Evolutionary conservation across 225 moss, liverwort and hornwort genomes (phyloP), one percentile per base, ranked within the genome.

Genomic region (Takakia lepidozioides): DNA sequence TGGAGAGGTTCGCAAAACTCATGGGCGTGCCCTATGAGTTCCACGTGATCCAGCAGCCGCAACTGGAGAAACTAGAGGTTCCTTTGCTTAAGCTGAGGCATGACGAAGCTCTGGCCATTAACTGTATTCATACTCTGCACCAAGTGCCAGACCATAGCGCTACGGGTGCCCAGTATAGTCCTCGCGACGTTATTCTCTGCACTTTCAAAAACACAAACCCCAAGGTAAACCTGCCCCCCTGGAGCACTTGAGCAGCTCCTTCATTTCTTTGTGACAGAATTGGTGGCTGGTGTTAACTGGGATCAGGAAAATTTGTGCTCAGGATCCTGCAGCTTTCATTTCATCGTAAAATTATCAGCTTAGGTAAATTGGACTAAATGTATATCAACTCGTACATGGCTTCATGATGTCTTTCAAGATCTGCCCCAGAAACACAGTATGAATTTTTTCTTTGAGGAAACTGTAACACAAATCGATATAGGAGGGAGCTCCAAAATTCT

Each of bases 21-120:
- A 89, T 89, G 89, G 67, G 76, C 10, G 89, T 89, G 23, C 80
- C 85, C 13, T 89, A 85, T 55, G 76, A 89, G 59, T 82, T 60
- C 47, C 48, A 36, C 7, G 72, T 85, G 27, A 59, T 51, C 2
- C 89, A 89, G 49, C 76, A 74, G 52, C 80, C 89, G 5, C 63
- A 61, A 8, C 59, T 89, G 29, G 80, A 71, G 21, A 67, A 69
- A 36, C 55, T 89, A 26, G 67, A 89, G 27, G 54, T 74, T 16
- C 55, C 67, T 0, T 35, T 46, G 10, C 56, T 88, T 5, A 55
- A 82, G 14, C 64, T 85, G 6, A 68, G 76, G 5, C 64, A 65
- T 0, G 82, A 82, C 30, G 89, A 89, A 58, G 72, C 74, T 8
- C 65, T 89, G 2, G 85, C 85, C 29, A 60, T 89, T 34, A 72